Evolutionary conservation across 2,329 filamentous ascomycete genomes (phyloP).

Genomic region (Aureobasidium sp.): DNA sequence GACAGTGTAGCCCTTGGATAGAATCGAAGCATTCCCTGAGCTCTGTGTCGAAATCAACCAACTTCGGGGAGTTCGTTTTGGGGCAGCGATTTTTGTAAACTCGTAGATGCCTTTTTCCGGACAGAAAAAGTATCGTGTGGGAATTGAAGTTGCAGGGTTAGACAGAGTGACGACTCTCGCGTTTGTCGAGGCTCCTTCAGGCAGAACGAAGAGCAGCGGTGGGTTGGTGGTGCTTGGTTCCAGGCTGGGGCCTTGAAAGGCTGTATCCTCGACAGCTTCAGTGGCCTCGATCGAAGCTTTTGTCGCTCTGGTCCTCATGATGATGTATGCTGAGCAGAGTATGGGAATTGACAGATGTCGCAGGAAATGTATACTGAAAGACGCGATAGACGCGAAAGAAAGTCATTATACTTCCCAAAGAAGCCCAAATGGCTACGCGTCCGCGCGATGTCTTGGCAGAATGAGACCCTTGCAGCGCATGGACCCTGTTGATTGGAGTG

Average conservation of each 20-base stretch:
- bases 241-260: constrained; percentile 24
- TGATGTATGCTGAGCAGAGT: neutral
- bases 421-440: constrained; percentile 1
- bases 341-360: neutral
- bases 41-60: constrained; percentile 40
- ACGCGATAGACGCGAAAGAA: neutral
- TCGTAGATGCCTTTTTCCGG: constrained; percentile 53
- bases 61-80: constrained; percentile 46
- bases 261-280: constrained; percentile 17
- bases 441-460: neutral
- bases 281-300: constrained; percentile 19
- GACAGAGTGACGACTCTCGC: constrained; percentile 51
- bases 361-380: neutral
- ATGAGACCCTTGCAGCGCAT: neutral
- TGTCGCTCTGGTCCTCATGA: constrained; percentile 28
- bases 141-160: constrained; percentile 44
- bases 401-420: constrained; percentile 14
- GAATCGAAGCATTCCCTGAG: constrained; percentile 10
- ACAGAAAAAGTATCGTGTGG: constrained; percentile 52
- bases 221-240: constrained; percentile 35
- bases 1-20: constrained; percentile 48
- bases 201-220: constrained; percentile 52
- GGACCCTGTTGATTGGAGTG: neutral
- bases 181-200: constrained; percentile 44
- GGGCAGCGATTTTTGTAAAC: constrained; percentile 51